These are phyloP conservation scores for Anisogramma anomala DNA, from an alignment of 2,329 filamentous ascomycete species.

Conservation along the genomic window DNA sequence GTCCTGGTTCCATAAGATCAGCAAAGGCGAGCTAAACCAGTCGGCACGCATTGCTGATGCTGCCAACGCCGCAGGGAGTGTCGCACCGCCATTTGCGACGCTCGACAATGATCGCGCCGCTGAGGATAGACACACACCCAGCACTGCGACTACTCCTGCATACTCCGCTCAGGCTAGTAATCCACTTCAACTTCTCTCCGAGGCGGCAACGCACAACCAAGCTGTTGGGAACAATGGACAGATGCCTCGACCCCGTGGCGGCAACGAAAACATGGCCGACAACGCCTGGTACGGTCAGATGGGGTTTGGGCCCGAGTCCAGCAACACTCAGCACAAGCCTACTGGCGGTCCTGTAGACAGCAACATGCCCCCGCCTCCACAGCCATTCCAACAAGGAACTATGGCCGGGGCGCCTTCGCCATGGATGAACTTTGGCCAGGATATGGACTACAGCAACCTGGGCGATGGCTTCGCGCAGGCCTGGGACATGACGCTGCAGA, in stretches of 20 bases:
- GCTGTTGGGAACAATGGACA: conserved; percentile 15
- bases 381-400: conserved; percentile 15
- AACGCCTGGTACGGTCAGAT: conserved; percentile 4
- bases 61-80: conserved; percentile 6
- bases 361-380: conserved; percentile 12
- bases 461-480: conserved; percentile 32
- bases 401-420: conserved; percentile 16
- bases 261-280: conserved; percentile 7
- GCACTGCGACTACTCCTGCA: conserved; percentile 16
- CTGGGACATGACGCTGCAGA: conserved; percentile 31
- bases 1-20: conserved; percentile 50
- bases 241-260: not conserved
- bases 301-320: not conserved
- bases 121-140: conserved; percentile 7
- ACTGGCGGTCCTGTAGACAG: conserved; percentile 2
- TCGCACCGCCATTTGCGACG: conserved; percentile 4
- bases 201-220: conserved; percentile 39
- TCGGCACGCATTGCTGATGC: conserved; percentile 1
- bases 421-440: conserved; percentile 22
- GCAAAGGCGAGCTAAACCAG: conserved; percentile 11
- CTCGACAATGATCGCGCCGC: not conserved
- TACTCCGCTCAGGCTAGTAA: conserved; percentile 29
- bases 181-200: conserved; percentile 44
- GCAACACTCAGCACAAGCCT: conserved; percentile 5
- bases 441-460: conserved; percentile 26